Percentiles rank a stretch among this genome's conserved stretches.
phyloP scores from a whole-genome alignment of 805 yeast species.

The Saccharomycopsis sp. region DNA sequence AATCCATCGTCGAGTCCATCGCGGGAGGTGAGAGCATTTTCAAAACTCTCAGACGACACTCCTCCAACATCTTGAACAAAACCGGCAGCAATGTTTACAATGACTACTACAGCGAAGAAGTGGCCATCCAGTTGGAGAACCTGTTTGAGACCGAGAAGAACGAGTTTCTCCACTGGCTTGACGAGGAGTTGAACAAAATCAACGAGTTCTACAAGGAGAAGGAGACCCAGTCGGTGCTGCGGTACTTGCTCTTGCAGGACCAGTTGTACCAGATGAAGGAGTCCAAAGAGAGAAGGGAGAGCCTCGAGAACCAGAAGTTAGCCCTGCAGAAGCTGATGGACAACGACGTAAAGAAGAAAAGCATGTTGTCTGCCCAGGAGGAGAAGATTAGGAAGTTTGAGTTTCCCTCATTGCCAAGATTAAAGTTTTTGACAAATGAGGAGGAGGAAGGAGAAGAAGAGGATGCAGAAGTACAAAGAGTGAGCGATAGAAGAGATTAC shows the following conservation, averaged over 20 bases:
- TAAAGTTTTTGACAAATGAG: conserved; percentile 24
- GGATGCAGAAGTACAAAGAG: too few relatives aligned
- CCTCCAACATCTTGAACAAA: conserved; percentile 1
- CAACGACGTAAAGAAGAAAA: neutral
- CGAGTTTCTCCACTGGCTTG: conserved; percentile 61
- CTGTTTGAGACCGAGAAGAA: conserved; percentile 29
- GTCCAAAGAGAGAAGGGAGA: conserved; percentile 31
- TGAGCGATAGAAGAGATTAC: too few relatives aligned
- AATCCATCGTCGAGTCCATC: conserved; percentile 24
- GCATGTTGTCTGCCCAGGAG: too few relatives aligned
- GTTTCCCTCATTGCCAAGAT: conserved; percentile 35
- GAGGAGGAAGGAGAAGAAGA: conserved; percentile 20
- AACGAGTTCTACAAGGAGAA: conserved; percentile 50
- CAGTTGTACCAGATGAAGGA: conserved; percentile 59
- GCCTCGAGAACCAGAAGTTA: conserved; percentile 10
- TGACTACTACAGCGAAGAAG: neutral
- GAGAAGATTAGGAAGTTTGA: conserved; percentile 28
- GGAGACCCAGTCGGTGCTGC: conserved; percentile 50
- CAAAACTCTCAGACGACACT: conserved; percentile 7
- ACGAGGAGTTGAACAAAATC: conserved; percentile 49
- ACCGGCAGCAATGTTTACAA: neutral
- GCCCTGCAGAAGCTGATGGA: conserved; percentile 10
- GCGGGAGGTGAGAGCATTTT: conserved; percentile 19
- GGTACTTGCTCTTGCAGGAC: conserved; percentile 55
- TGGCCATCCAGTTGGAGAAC: conserved; percentile 14